Evolutionary conservation across 495 filamentous ascomycete species (phyloP), one percentile per base, ranked within the genome.

Genomic region (Lichina pygmaea): DNA sequence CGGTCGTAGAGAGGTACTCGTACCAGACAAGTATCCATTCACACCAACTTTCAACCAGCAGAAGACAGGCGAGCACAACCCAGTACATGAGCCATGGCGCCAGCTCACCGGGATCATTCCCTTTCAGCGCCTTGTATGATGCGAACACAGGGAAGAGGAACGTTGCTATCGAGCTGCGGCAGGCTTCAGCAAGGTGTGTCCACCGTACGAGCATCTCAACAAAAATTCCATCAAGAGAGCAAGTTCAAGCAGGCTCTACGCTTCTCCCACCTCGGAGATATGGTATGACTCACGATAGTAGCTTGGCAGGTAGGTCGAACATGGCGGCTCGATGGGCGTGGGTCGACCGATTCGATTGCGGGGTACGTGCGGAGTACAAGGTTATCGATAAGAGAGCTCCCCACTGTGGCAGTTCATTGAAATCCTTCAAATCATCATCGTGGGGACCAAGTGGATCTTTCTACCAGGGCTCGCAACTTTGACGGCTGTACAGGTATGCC

Each of bases 41-140:
- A 16, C 73, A 74, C 78, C 81, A 92, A 34, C 77, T 81, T 24
- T 24, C 24, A 63, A 79, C 70, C 52, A 89, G 70, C 49, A 81
- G 62, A 45, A 79, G 71, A 62, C 78, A 76, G 38, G 81, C 77
- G 42, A 94, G 67, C 32, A 92, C 83, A 41, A 93, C 82, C 83
- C 85, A 99, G 69, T 95, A 99, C 78, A 94, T 95, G 44, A 99
- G 70, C 89, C 89, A 99, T 85, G 89, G 89, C 50, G 83, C 81
- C 31, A 95, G 69, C 55, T 86, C 80, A 33, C 81, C 74, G 12
- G 86, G 86, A 60, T 93, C 81, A 40, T 78, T 78, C 16, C 84
- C 83, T 58, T 85, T 84, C 52, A 99, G 80, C 37, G 89, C 91
- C 66, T 95, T 95, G 72, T 92, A 95, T 47, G 86, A 93, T 48